Evolutionary conservation across 495 filamentous ascomycete genomes (phyloP).

Genomic region (Tuber magnatum): DNA sequence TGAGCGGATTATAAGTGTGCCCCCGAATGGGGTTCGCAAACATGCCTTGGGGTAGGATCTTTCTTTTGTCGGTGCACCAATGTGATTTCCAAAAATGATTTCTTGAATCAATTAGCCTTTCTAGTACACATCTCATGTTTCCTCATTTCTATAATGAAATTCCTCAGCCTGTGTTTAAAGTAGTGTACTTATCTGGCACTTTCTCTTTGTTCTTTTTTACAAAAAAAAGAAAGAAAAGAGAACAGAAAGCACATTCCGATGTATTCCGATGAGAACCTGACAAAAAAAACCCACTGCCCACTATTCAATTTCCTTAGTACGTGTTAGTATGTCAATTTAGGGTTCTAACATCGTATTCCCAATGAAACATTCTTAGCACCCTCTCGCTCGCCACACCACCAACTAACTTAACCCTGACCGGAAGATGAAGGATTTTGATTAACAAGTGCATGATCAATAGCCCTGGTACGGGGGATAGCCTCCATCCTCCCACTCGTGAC

Average conservation of each 20-base stretch:
- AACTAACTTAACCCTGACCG: background rate
- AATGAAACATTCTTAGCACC: background rate
- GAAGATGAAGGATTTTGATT: slow-evolving; percentile 31
- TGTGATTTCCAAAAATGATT: background rate
- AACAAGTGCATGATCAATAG: slow-evolving; percentile 34
- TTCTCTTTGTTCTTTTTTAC: background rate
- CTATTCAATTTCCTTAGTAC: background rate
- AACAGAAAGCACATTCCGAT: background rate
- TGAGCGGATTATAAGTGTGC: background rate
- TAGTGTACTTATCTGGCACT: slow-evolving; percentile 1
- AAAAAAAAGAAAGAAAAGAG: background rate
- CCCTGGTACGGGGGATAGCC: slow-evolving; percentile 35
- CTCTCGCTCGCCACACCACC: background rate
- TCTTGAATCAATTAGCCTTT: background rate
- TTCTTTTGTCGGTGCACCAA: background rate
- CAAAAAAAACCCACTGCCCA: background rate
- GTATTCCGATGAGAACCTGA: background rate
- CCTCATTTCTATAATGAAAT: slow-evolving; percentile 4
- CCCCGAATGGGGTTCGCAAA: background rate
- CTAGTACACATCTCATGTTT: background rate
- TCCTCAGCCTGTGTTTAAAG: background rate
- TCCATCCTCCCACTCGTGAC: slow-evolving; percentile 21
- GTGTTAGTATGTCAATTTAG: background rate
- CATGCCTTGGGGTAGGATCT: background rate
- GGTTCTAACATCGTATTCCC: background rate